phyloP scores from a whole-genome alignment of 2,329 filamentous ascomycete genomes.

The Verticillium isaacii region DNA sequence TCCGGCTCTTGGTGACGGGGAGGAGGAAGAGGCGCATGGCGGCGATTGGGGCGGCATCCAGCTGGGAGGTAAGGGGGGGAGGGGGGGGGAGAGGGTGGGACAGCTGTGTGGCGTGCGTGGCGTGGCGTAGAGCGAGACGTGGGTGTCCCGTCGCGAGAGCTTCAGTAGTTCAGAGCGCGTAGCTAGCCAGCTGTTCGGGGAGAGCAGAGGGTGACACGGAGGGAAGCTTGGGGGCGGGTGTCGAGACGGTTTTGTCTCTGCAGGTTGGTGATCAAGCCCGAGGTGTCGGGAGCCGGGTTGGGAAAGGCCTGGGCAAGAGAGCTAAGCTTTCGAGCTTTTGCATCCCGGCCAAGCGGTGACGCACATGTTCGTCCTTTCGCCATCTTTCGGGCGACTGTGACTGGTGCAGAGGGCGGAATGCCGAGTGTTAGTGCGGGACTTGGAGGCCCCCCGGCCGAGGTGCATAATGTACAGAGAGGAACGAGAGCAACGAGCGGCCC shows the following conservation, averaged over 20 bases:
- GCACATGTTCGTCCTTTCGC: conserved; percentile 2
- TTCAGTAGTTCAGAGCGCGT: no score
- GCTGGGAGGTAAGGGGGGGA: background rate
- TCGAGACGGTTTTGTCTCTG: background rate
- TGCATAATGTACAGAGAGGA: background rate
- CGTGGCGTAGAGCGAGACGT: no score
- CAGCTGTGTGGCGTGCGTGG: no score
- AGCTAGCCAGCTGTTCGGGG: no score
- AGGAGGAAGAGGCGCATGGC: conserved; percentile 89
- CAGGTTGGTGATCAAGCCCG: background rate
- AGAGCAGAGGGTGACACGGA: background rate
- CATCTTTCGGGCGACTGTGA: background rate
- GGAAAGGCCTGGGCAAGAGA: background rate
- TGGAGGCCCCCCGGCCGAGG: background rate
- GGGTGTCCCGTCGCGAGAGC: no score
- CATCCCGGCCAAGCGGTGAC: conserved; percentile 6
- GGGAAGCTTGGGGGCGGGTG: background rate
- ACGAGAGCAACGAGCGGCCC: no score
- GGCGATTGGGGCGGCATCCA: background rate
- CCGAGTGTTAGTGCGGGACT: background rate
- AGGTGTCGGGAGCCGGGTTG: background rate
- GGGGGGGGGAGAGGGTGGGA: no score
- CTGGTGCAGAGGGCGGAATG: background rate
- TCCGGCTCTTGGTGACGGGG: conserved; percentile 85
- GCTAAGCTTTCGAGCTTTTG: conserved; percentile 4